phyloP scores from a whole-genome alignment of 192 early-diverging fungal species.

The Linnemannia zychae region DNA sequence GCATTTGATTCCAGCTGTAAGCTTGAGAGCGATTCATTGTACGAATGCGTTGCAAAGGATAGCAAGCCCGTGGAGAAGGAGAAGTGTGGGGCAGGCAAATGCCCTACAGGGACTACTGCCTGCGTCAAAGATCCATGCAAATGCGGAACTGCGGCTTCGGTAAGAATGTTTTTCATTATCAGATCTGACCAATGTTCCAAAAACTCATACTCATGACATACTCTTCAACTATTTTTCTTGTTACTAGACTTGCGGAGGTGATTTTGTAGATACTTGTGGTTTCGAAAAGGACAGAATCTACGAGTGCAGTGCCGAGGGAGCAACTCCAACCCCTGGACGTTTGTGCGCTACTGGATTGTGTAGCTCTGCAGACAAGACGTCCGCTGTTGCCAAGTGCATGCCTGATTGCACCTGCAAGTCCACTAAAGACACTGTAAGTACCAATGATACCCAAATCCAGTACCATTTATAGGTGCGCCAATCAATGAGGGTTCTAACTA shows the following conservation, averaged over 20 bases:
- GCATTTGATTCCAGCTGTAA: neutral
- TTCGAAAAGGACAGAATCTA: neutral
- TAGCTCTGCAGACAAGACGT: neutral
- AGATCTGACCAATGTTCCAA: no score
- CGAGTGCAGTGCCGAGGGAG: neutral
- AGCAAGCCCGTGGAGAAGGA: neutral
- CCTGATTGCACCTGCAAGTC: constrained; percentile 26
- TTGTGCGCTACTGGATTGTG: neutral
- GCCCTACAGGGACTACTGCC: neutral
- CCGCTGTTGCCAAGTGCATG: neutral
- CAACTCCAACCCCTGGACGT: neutral
- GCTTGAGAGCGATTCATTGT: constrained; percentile 3
- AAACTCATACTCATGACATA: no score
- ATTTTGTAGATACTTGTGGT: neutral
- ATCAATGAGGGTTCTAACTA: neutral
- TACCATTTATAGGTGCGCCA: neutral
- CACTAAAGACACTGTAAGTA: constrained; percentile 12
- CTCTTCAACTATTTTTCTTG: neutral
- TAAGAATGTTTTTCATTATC: neutral
- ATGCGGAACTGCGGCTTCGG: constrained; percentile 2
- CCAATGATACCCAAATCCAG: neutral
- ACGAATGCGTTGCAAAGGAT: neutral
- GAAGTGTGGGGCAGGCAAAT: neutral
- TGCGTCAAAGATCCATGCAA: constrained; percentile 25
- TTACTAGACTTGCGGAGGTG: constrained; percentile 21